A percentile compares a stretch with the other conserved stretches of the same genome.
Evolutionary conservation across 1,139 yeast genomes (phyloP).

Genomic region (Magnusiomyces suaveolens): DNA sequence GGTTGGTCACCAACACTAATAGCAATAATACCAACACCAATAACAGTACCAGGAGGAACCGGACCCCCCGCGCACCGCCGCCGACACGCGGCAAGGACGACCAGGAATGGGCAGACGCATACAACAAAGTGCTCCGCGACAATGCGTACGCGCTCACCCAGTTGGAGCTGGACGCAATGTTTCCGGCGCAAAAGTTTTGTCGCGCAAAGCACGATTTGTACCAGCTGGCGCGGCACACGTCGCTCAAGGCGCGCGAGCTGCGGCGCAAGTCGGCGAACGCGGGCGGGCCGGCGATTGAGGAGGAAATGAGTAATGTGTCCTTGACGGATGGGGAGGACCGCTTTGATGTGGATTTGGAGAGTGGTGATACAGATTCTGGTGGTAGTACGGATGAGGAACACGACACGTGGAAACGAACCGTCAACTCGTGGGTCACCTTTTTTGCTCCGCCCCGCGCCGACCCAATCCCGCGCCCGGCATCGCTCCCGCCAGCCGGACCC

Average conservation of each 20-base stretch:
- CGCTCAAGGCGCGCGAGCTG: constrained; percentile 3
- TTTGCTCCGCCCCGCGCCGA: neutral
- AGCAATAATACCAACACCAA: neutral
- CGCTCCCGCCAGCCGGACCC: neutral
- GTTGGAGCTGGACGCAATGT: constrained; percentile 10
- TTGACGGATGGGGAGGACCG: neutral
- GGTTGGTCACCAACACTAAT: neutral
- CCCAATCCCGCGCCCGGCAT: neutral
- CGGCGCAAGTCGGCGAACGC: neutral
- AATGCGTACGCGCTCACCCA: constrained; percentile 3
- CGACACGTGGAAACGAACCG: neutral
- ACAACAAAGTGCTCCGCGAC: constrained; percentile 4
- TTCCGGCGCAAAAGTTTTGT: constrained; percentile 9
- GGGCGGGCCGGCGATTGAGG: neutral
- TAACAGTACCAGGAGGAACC: neutral
- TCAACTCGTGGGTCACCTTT: neutral
- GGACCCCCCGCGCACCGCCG: constrained; percentile 1
- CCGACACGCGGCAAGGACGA: constrained; percentile 6
- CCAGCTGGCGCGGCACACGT: constrained; percentile 1
- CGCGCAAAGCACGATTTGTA: constrained; percentile 6
- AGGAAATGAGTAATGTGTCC: neutral
- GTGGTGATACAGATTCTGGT: neutral
- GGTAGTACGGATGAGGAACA: neutral
- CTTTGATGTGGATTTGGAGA: neutral
- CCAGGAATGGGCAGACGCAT: constrained; percentile 6